Conservation (phyloP, 306 rosid genomes). For the Lathyrus aphaca region DNA sequence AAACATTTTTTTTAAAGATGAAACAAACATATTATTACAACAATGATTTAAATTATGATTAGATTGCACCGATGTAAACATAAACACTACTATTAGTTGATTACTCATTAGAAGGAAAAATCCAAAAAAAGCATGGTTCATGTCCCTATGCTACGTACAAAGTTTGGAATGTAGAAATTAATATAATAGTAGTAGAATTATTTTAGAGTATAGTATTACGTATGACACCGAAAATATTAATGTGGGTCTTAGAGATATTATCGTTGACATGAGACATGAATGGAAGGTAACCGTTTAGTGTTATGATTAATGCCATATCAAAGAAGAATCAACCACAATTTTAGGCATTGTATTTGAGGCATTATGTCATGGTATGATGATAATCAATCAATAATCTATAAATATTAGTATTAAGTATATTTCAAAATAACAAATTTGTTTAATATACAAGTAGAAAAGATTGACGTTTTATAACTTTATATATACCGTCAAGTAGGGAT, state of each 20-base stretch:
- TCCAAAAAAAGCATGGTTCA: slow-evolving; percentile 13
- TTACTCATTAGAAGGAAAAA: neutral
- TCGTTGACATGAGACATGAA: neutral
- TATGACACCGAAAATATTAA: neutral
- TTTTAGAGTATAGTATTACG: neutral
- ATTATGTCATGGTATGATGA: neutral
- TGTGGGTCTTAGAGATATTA: neutral
- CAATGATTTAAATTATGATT: neutral
- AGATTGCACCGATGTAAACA: neutral
- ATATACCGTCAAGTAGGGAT: no score
- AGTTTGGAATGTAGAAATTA: neutral
- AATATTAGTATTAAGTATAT: no score
- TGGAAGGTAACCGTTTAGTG: neutral
- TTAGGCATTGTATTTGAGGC: neutral
- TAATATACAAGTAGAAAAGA: no score
- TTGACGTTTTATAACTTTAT: no score
- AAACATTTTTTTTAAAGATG: no score
- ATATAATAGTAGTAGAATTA: neutral
- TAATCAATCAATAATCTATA: no score
- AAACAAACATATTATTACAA: no score
- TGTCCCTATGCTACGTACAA: neutral
- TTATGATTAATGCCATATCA: neutral
- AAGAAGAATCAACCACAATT: neutral
- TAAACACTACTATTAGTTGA: neutral
- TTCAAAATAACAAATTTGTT: no score